A percentile compares a stretch with the other conserved stretches of the same genome.
These are phyloP conservation scores for Penicillium italicum DNA, from an alignment of 2,329 filamentous ascomycete species.

Conservation along the genomic window DNA sequence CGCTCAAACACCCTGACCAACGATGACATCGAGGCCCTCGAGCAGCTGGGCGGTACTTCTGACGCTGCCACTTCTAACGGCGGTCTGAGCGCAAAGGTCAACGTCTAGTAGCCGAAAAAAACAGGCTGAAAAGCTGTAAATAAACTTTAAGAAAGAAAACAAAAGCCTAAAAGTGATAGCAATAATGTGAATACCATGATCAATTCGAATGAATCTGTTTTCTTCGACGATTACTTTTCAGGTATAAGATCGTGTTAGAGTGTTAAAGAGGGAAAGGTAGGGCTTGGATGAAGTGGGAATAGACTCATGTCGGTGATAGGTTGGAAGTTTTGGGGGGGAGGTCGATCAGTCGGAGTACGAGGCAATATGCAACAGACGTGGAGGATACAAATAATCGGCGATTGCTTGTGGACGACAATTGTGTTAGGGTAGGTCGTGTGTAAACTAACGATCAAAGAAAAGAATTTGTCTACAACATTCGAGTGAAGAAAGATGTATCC, in stretches of 20 bases:
- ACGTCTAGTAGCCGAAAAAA: constrained; percentile 39
- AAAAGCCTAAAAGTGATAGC: constrained; percentile 6
- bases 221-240: background rate
- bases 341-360: background rate
- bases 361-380: background rate
- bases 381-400: background rate
- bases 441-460: background rate
- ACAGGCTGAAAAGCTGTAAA: constrained; percentile 34
- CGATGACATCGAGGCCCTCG: constrained; percentile 44
- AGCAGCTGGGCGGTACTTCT: constrained; percentile 35
- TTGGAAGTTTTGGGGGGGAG: background rate
- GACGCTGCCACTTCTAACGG: constrained; percentile 24
- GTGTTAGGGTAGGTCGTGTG: background rate
- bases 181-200: constrained; percentile 18
- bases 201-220: background rate
- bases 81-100: constrained; percentile 30
- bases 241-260: too few relatives aligned
- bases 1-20: constrained; percentile 51
- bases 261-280: too few relatives aligned
- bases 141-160: constrained; percentile 15
- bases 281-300: too few relatives aligned
- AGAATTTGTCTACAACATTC: background rate
- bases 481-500: background rate
- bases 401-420: background rate
- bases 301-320: background rate